Base-by-base conservation (phyloP, 2,329 filamentous ascomycete species). In the Pseudogymnoascus sp. region DNA sequence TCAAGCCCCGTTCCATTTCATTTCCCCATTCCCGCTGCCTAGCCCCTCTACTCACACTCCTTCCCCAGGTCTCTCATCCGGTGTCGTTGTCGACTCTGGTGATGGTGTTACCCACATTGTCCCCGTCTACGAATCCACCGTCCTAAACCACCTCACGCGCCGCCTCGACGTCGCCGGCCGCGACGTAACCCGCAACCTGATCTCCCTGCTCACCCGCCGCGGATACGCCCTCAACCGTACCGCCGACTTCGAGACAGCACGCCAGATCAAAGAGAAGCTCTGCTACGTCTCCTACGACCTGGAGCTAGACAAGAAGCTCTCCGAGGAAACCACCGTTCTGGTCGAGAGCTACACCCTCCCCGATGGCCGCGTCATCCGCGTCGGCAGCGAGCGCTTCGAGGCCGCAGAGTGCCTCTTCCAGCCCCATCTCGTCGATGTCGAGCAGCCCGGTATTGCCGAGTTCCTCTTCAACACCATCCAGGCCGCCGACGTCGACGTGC, bases 381-480 rank as follows among this genome's bases (percentile, higher is more conserved):
- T 99, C 6, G 95, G 95, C 61, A 96, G 91, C 77, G 95, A 99
- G 79, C 88, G 95, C 43, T 99, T 99, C 77, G 95, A 99, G 79
- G 95, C 95, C 1, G 93, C 95, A 64, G 95, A 99, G 77, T 99
- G 95, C 77, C 83, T 99, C 61, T 99, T 99, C 86, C 95, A 99
- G 79, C 95, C 95, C 46, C 95, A 99, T 76, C 84, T 99, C 42
- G 93, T 99, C 59, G 95, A 99, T 75, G 96, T 95, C 71, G 95
- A 99, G 74, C 93, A 97, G 74, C 93, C 93, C 1, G 95, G 95
- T 65, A 95, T 99, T 66, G 93, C 91, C 71, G 95, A 99, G 75
- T 93, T 97, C 77, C 82, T 99, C 40, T 99, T 99, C 85, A 97
- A 99, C 81, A 99, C 93, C 18, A 99, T 99, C 73, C 95, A 97